These are phyloP conservation scores for Tricladium varicosporioides DNA, from an alignment of 2,329 filamentous ascomycete species.

Conservation along the genomic window DNA sequence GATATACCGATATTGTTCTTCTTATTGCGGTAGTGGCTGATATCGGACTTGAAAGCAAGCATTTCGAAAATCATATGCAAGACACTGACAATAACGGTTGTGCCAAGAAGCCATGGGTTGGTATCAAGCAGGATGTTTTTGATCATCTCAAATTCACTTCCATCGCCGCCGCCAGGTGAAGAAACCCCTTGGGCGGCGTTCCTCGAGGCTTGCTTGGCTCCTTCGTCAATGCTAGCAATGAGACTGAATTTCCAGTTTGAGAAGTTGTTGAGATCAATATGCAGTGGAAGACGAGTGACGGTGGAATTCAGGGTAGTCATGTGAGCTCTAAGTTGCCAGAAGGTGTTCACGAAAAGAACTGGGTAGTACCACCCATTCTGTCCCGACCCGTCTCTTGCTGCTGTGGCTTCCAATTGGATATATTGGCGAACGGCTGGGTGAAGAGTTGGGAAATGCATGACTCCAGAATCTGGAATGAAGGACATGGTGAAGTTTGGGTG, in stretches of 20 bases:
- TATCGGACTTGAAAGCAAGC: constrained; percentile 95
- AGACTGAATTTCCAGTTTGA: constrained; percentile 87
- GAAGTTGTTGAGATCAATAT: constrained; percentile 80
- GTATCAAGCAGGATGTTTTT: constrained; percentile 94
- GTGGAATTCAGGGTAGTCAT: constrained; percentile 93
- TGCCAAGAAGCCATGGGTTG: constrained; percentile 83
- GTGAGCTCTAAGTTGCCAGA: constrained; percentile 91
- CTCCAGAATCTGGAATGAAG: constrained; percentile 77
- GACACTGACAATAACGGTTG: constrained; percentile 81
- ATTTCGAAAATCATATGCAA: constrained; percentile 94
- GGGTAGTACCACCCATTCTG: constrained; percentile 94
- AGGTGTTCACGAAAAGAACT: constrained; percentile 88
- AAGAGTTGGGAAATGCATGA: constrained; percentile 62
- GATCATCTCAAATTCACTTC: constrained; percentile 93
- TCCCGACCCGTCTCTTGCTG: constrained; percentile 78
- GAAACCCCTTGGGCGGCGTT: constrained; percentile 65
- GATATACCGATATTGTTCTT: constrained; percentile 98
- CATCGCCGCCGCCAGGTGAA: constrained; percentile 75
- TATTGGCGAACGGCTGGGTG: constrained; percentile 76
- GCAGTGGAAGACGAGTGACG: constrained; percentile 75
- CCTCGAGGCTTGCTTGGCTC: constrained; percentile 77
- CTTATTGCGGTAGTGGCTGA: constrained; percentile 98
- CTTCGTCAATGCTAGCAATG: constrained; percentile 81
- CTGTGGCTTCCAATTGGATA: constrained; percentile 74
- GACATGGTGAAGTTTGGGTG: constrained; percentile 92